These are phyloP conservation scores for Epichloe baconii DNA, from an alignment of 2,329 filamentous ascomycete species.

Conservation along the genomic window DNA sequence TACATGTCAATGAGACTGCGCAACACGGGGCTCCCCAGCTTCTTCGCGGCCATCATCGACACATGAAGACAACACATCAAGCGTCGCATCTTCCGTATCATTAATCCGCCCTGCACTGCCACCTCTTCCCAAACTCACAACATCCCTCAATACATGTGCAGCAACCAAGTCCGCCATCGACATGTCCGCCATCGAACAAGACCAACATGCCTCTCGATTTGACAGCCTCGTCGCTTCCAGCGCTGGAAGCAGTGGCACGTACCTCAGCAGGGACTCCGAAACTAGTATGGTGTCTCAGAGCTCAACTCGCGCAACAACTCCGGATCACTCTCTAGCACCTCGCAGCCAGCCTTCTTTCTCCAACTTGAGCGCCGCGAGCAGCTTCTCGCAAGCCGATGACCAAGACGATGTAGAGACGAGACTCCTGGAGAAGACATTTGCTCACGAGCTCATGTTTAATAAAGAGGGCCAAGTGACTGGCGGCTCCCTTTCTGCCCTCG, in stretches of 20 bases:
- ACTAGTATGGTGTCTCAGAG: slow-evolving; percentile 66
- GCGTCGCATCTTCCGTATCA: slow-evolving; percentile 32
- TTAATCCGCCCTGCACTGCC: slow-evolving; percentile 37
- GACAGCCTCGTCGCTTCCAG: slow-evolving; percentile 66
- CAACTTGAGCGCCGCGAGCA: slow-evolving; percentile 54
- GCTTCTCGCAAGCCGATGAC: slow-evolving; percentile 58
- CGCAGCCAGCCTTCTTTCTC: slow-evolving; percentile 49
- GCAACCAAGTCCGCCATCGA: slow-evolving; percentile 30
- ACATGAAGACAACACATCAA: slow-evolving; percentile 28
- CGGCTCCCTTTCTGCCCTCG: slow-evolving; percentile 75
- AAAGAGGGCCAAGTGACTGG: slow-evolving; percentile 93
- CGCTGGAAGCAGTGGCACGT: slow-evolving; percentile 66
- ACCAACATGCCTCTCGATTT: slow-evolving; percentile 42
- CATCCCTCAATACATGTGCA: slow-evolving; percentile 32
- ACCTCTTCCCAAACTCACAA: slow-evolving; percentile 44
- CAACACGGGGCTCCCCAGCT: slow-evolving; percentile 20
- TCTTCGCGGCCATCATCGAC: slow-evolving; percentile 31
- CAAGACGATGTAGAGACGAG: slow-evolving; percentile 67
- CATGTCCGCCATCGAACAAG: slow-evolving; percentile 33
- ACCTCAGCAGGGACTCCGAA: slow-evolving; percentile 68
- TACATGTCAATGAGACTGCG: slow-evolving; percentile 18
- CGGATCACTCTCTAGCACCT: slow-evolving; percentile 47
- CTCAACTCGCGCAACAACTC: slow-evolving; percentile 80
- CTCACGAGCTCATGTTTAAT: slow-evolving; percentile 83
- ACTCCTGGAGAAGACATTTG: slow-evolving; percentile 82